phyloP scores from a whole-genome alignment of 345 rosid genomes.

The Limnanthes douglasii region DNA sequence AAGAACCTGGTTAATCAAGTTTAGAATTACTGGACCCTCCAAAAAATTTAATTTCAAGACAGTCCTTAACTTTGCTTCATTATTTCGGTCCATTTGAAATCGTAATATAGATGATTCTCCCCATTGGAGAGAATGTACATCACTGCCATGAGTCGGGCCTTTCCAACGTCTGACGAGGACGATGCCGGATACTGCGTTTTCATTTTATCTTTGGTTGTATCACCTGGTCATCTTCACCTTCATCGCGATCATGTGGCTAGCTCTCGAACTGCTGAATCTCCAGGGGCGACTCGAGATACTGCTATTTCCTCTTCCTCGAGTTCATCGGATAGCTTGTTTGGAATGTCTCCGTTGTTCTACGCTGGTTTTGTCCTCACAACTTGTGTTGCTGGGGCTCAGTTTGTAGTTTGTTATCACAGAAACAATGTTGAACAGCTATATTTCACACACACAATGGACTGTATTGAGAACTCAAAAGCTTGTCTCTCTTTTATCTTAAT shows the following conservation, averaged over 20 bases:
- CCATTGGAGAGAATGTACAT: constrained; percentile 20
- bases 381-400: constrained; percentile 92
- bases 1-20: constrained; percentile 35
- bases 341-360: constrained; percentile 56
- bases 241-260: constrained; percentile 64
- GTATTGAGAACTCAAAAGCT: too few relatives aligned
- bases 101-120: constrained; percentile 31
- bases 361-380: constrained; percentile 80
- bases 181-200: constrained; percentile 59
- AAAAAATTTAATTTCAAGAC: too few relatives aligned
- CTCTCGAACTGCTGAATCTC: constrained; percentile 69
- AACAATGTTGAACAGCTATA: too few relatives aligned
- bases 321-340: constrained; percentile 69
- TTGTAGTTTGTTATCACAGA: too few relatives aligned
- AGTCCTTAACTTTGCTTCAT: constrained; percentile 27
- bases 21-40: constrained; percentile 16
- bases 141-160: constrained; percentile 26
- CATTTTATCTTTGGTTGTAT: constrained; percentile 66
- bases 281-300: constrained; percentile 55
- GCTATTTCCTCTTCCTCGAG: constrained; percentile 81
- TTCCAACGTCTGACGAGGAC: constrained; percentile 49
- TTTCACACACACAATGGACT: too few relatives aligned
- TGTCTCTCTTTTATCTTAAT: too few relatives aligned
- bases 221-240: constrained; percentile 80
- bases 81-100: too few relatives aligned